Conservation (phyloP, 768 basidiomycete species). For the Termitomyces sp. region DNA sequence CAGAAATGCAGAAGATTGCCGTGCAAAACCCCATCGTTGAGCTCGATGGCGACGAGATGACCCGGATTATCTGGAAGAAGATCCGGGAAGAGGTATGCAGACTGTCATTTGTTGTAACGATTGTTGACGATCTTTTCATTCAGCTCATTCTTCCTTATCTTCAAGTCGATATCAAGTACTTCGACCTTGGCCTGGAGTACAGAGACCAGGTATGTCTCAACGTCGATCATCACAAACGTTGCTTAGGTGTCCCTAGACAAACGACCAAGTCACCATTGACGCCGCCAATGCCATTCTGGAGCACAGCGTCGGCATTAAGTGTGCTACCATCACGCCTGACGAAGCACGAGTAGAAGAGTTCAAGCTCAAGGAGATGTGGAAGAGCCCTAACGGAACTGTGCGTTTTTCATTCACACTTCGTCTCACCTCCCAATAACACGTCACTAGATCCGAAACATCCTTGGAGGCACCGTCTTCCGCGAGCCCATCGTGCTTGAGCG, state of each 20-base stretch:
- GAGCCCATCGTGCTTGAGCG: constrained; percentile 92
- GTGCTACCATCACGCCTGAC: constrained; percentile 98
- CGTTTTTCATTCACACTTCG: constrained; percentile 22
- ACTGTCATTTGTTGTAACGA: not conserved
- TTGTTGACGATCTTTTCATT: not conserved
- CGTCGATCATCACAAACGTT: not conserved
- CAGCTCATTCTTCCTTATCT: constrained; percentile 96
- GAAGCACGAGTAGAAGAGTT: constrained; percentile 96
- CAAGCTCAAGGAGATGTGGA: constrained; percentile 99
- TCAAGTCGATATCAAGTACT: constrained; percentile 96
- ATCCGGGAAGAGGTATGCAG: constrained; percentile 83
- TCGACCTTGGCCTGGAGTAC: constrained; percentile 92
- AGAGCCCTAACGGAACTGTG: constrained; percentile 92
- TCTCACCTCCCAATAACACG: not conserved
- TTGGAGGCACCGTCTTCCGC: constrained; percentile 97
- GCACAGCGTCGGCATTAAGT: constrained; percentile 97
- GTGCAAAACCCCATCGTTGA: constrained; percentile 91
- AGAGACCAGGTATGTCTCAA: constrained; percentile 67
- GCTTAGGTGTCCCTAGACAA: constrained; percentile 51
- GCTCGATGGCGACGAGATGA: constrained; percentile 99
- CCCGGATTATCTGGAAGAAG: constrained; percentile 98
- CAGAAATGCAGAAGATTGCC: constrained; percentile 59
- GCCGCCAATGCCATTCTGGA: constrained; percentile 93
- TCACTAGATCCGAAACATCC: constrained; percentile 87
- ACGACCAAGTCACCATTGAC: constrained; percentile 90